Evolutionary conservation across 2,329 filamentous ascomycete species (phyloP), one percentile per base, ranked within the genome.

Genomic region (Helotiales sp.): DNA sequence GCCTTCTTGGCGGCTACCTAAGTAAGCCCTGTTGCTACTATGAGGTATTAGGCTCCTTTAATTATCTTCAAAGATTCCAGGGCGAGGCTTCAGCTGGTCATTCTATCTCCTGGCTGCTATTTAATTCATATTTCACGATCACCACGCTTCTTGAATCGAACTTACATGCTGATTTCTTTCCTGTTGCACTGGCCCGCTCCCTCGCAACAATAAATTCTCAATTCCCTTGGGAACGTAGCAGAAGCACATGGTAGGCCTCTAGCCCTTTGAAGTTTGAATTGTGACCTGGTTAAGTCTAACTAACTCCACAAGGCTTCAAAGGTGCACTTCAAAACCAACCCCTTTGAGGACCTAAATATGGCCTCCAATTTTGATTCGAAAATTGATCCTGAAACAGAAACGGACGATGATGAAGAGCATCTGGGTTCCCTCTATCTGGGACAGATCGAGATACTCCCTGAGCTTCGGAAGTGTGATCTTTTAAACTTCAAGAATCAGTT

Each of bases 401-500:
- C 32, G 28, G 43, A 50, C 45, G 59, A 61, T 4, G 30, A 55
- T 32, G 60, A 52, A 54, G 37, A 13, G 32, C 32, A 45, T 55
- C 32, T 22, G 20, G 17, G 26, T 2, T 37, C 20, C 1, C 11
- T 45, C 6, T 40, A 55, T 63, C 61, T 22, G 4, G 28, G 47
- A 24, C 32, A 63, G 11, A 43, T 55, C 7, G 22, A 57, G 11
- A 30, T 54, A n/a, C 45, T 58, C 20, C 52, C 61, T 22, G 26
- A 47, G 24, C 40, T 64, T 5, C 37, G 52, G 3, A 50, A 58
- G n/a, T 64, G 61, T 50, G 45, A 72, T 34, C 71, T 69, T 60
- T 57, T 67, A 11, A 61, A 71, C 13, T 75, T 75, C 69, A 75
- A 73, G 60, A 75, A 74, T 59, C 67, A 68, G 20, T 72, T 70